A percentile compares a stretch with the other conserved stretches of the same genome.
Evolutionary conservation across 306 rosid species (phyloP).

Genomic region (Quercus robur): DNA sequence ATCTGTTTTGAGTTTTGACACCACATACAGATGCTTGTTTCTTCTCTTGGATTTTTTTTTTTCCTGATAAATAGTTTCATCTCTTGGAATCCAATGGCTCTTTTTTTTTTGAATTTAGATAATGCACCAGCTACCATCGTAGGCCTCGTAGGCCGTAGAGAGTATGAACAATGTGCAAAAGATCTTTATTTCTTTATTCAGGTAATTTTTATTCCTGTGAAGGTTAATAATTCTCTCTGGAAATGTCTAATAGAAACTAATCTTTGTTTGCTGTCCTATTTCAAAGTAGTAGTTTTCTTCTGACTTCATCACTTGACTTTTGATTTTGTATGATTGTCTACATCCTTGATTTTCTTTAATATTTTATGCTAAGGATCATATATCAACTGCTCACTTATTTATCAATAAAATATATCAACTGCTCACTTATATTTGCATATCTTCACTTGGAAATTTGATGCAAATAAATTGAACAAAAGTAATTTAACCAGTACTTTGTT

Average conservation of each 20-base stretch:
- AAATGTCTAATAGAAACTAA: conserved; percentile 13
- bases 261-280: neutral
- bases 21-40: neutral
- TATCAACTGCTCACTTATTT: no score
- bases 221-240: neutral
- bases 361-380: neutral
- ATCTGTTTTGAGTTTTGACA: neutral
- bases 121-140: conserved; percentile 84
- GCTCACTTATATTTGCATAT: neutral
- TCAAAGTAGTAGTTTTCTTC: neutral
- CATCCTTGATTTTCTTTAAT: neutral
- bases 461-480: neutral
- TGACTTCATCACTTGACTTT: neutral
- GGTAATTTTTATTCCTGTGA: conserved; percentile 41
- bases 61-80: neutral
- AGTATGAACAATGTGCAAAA: conserved; percentile 91
- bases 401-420: no score
- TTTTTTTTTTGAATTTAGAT: conserved; percentile 40
- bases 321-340: neutral
- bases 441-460: neutral
- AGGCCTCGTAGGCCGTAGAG: conserved; percentile 88
- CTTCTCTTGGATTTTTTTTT: neutral
- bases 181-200: conserved; percentile 92
- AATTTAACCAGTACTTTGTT: neutral
- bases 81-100: neutral